Percentiles rank a stretch among this genome's conserved stretches.
Conservation (phyloP, 192 early-diverging fungal species). For the Ambispora gerdemannii region DNA sequence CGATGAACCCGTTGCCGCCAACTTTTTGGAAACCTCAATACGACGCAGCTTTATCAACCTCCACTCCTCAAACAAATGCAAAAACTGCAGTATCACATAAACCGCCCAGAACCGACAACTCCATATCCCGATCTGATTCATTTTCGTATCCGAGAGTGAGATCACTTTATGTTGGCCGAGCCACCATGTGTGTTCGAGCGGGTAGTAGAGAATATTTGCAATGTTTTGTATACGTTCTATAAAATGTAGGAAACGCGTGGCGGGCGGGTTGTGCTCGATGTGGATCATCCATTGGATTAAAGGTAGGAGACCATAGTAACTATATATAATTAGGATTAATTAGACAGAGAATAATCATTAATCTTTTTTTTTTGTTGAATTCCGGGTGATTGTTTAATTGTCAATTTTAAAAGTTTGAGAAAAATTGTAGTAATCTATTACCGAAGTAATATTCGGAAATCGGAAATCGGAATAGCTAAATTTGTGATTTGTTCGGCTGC, state of each 20-base stretch:
- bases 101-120: slow-evolving; percentile 95
- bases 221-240: slow-evolving; percentile 88
- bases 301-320: slow-evolving; percentile 57
- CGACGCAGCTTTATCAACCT: slow-evolving; percentile 52
- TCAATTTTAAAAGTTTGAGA: too few relatives aligned
- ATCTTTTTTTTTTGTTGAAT: too few relatives aligned
- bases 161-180: slow-evolving; percentile 83
- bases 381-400: too few relatives aligned
- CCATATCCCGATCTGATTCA: slow-evolving; percentile 85
- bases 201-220: slow-evolving; percentile 85
- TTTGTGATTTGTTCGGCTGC: slow-evolving; percentile 71
- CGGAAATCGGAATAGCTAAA: slow-evolving; percentile 79
- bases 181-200: slow-evolving; percentile 96
- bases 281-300: slow-evolving; percentile 84
- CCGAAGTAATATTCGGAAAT: slow-evolving; percentile 90
- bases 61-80: slow-evolving; percentile 69
- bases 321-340: too few relatives aligned
- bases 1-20: too few relatives aligned
- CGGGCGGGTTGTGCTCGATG: slow-evolving; percentile 70
- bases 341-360: too few relatives aligned
- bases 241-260: slow-evolving; percentile 57
- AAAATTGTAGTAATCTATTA: slow-evolving; percentile 49
- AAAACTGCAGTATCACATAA: slow-evolving; percentile 89
- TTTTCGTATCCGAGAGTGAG: slow-evolving; percentile 64
- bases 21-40: slow-evolving; percentile 55